Base-by-base conservation (phyloP, 306 rosid species). In the Pterocarpus macrocarpus region DNA sequence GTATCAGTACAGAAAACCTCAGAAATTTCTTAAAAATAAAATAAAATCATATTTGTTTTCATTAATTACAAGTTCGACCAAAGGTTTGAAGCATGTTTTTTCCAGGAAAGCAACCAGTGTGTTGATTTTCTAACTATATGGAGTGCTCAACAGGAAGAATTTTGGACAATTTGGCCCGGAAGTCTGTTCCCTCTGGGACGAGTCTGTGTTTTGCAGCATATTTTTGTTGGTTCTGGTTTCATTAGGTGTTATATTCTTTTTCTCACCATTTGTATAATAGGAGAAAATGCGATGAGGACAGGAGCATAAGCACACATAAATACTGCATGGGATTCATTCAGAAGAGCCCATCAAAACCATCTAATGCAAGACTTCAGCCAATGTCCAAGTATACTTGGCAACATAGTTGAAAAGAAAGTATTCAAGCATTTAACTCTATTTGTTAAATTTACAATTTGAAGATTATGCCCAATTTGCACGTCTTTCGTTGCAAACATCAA, bases 91-190 rank as follows among this genome's bases (percentile, higher is more conserved):
- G 35, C 45, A 59, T 17, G 52, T 41, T 10, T 47, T 72, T 80
- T 32, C 55, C 22, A 73, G 30, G 76, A 81, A 44, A 68, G 45
- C 59, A 75, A 45, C n/a, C 14, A 36, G 4, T 77, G 74, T 34
- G 47, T 41, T 52, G 58, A 59, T n/a, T 49, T 69, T 69, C 32
- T 52, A 57, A 67, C 55, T 12, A 70, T 61, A 70, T 62, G 69
- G 30, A 34, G 38, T 61, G 47, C 77, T 68, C 49, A 33, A 39
- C 28, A 32, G 39, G 33, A 55, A 4, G 12, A 52, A 4, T 72
- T 49, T 56, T 58, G 35, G 32, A 35, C 44, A 65, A 65, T 73
- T 15, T 41, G 9, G 69, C 45, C 39, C 16, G n/a, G 62, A 16
- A 80, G 43, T 36, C 35, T 30, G 38, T 30, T 44, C 33, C 39